Evolutionary conservation across 2,329 filamentous ascomycete genomes (phyloP), one percentile per base, ranked within the genome.

Genomic region (Davidsoniella virescens): DNA sequence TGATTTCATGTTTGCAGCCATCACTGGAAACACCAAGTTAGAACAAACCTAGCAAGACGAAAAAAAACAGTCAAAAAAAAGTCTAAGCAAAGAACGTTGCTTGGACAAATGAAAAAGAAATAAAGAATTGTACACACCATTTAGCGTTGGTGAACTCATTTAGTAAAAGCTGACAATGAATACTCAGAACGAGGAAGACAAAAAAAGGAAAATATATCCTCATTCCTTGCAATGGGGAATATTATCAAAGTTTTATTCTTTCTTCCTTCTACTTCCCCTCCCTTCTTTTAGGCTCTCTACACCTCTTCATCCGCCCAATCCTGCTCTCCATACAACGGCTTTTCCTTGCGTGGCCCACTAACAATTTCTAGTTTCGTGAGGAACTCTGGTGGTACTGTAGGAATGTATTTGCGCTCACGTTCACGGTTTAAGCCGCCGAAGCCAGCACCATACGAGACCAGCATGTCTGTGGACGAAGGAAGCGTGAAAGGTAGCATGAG

Each of bases 401-500:
- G 92, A 43, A 94, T 93, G 63, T 98, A 98, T 66, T 94, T 94
- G 56, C 87, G 75, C 64, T 93, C 92, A 51, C 87, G 75, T 65
- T 96, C 92, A 55, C 84, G 76, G 66, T 98, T 94, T 44, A 92
- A 70, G 0, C 92, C 92, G 4, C 92, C 92, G 60, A 96, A 92
- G 0, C 92, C 92, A 10, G 92, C 88, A 0, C 92, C 92, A 60
- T 93, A 98, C 56, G 82, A 90, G 44, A 98, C 78, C 44, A 96
- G 73, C 92, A 98, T 98, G 63, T 98, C 92, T 23, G 88, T 96
- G 52, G 87, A 92, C 1, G 90, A 94, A 1, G 92, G 92, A 25
- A 98, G 70, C n/a, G 84, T 83, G 62, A 98, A 98, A 0, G 92
- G 92, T 23, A 98, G 73, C 75, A 95, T 94, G 53, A 94, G 70